Conservation (phyloP, 2,329 filamentous ascomycete genomes). For the Microsporum ferrugineum region DNA sequence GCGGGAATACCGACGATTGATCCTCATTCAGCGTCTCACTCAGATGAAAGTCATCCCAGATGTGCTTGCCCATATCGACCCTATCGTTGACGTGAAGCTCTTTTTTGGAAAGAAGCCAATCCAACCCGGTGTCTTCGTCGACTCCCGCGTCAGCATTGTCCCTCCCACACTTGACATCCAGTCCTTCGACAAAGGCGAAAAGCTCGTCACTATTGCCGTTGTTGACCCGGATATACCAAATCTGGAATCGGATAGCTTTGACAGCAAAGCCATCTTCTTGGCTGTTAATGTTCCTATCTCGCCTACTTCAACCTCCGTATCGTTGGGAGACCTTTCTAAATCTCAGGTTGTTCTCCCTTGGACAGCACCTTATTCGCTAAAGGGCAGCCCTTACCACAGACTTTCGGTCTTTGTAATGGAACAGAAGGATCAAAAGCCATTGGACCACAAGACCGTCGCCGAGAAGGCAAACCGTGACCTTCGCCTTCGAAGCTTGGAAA, state of each 20-base stretch:
- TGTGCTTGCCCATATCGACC: conserved; percentile 67
- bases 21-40: conserved; percentile 72
- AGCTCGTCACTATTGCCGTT: conserved; percentile 72
- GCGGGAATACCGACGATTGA: conserved; percentile 65
- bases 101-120: conserved; percentile 62
- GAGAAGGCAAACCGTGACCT: conserved; percentile 51
- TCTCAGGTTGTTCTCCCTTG: conserved; percentile 65
- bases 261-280: conserved; percentile 75
- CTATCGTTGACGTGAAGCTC: conserved; percentile 67
- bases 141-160: conserved; percentile 60
- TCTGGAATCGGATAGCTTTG: conserved; percentile 60
- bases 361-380: conserved; percentile 76
- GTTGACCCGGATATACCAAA: conserved; percentile 86
- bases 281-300: conserved; percentile 61
- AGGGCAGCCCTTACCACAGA: conserved; percentile 84
- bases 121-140: conserved; percentile 65
- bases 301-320: conserved; percentile 49
- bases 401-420: conserved; percentile 73
- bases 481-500: conserved; percentile 61
- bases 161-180: conserved; percentile 70
- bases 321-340: conserved; percentile 52
- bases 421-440: conserved; percentile 51
- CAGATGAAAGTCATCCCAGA: conserved; percentile 86
- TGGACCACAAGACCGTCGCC: conserved; percentile 50
- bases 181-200: conserved; percentile 68